Evolutionary conservation across 2,329 filamentous ascomycete genomes (phyloP).

Genomic region (Fusarium marasasianum): DNA sequence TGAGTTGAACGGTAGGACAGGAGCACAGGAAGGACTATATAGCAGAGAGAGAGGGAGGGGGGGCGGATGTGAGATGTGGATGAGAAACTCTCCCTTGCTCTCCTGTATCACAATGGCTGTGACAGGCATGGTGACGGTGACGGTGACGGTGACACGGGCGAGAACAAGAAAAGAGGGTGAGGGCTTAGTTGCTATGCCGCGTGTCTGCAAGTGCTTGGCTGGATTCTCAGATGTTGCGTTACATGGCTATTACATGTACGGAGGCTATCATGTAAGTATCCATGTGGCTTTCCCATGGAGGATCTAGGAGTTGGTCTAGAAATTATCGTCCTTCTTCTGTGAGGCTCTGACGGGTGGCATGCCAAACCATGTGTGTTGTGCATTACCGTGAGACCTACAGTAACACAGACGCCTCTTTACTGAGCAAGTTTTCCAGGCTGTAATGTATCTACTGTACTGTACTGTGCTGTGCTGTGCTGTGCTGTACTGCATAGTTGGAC

Average conservation of each 20-base stretch:
- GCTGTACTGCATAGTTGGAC: not conserved
- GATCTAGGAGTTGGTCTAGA: not conserved
- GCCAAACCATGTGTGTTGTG: conserved; percentile 24
- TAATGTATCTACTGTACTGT: not conserved
- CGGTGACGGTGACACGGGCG: conserved; percentile 15
- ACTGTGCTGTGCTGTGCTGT: too few species aligned
- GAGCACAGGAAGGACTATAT: not conserved
- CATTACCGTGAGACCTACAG: conserved; percentile 13
- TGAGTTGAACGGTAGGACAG: conserved; percentile 1
- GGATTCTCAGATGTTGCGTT: conserved; percentile 3
- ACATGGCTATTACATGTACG: conserved; percentile 17
- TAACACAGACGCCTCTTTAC: not conserved
- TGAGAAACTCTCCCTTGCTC: not conserved
- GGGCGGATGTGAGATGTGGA: too few species aligned
- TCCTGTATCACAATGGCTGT: conserved; percentile 5
- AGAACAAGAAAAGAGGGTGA: conserved; percentile 7
- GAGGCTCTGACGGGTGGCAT: conserved; percentile 20
- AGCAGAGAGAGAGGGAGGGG: not conserved
- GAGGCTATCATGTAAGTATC: conserved; percentile 10
- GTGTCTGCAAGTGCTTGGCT: conserved; percentile 41
- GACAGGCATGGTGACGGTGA: not conserved
- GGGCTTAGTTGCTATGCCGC: conserved; percentile 22
- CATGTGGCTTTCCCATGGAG: conserved; percentile 6
- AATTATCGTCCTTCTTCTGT: not conserved
- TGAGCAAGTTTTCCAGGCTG: not conserved